phyloP scores from a whole-genome alignment of 2,329 filamentous ascomycete genomes.

The Botryotinia narcissicola region DNA sequence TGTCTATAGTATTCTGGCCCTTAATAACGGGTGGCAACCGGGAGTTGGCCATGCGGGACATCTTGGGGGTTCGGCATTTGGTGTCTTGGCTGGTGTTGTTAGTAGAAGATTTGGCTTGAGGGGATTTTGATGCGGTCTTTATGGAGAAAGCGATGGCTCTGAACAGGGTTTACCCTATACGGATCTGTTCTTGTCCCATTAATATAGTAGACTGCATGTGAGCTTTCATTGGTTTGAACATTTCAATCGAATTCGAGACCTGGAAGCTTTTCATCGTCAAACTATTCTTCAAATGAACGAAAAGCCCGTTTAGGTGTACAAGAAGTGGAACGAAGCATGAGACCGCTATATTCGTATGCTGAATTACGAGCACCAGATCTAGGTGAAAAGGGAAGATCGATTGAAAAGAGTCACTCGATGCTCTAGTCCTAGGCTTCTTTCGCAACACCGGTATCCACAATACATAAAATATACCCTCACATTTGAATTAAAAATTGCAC shows the following conservation, averaged over 20 bases:
- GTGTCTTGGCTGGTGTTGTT: not conserved
- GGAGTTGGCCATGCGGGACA: constrained; percentile 11
- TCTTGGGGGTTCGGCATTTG: constrained; percentile 17
- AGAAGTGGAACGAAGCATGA: not conserved
- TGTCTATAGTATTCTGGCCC: constrained; percentile 6
- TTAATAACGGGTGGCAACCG: constrained; percentile 8
- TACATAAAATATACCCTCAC: not conserved
- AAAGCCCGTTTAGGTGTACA: not conserved
- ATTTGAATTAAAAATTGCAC: not conserved
- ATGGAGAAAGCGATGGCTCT: not conserved
- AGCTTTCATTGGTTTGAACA: not conserved
- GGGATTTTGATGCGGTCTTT: not conserved
- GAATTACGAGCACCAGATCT: not conserved
- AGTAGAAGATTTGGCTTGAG: not conserved
- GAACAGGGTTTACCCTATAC: not conserved
- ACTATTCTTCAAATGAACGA: not conserved
- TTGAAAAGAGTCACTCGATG: not conserved
- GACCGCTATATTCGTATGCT: not conserved
- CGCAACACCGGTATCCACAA: too few species aligned
- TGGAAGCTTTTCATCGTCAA: not conserved
- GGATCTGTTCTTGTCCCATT: not conserved
- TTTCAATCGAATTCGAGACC: not conserved
- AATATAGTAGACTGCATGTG: not conserved
- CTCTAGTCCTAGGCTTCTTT: not conserved
- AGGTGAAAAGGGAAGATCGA: not conserved